Conservation (phyloP, 495 filamentous ascomycete genomes). For the Tuber indicum region DNA sequence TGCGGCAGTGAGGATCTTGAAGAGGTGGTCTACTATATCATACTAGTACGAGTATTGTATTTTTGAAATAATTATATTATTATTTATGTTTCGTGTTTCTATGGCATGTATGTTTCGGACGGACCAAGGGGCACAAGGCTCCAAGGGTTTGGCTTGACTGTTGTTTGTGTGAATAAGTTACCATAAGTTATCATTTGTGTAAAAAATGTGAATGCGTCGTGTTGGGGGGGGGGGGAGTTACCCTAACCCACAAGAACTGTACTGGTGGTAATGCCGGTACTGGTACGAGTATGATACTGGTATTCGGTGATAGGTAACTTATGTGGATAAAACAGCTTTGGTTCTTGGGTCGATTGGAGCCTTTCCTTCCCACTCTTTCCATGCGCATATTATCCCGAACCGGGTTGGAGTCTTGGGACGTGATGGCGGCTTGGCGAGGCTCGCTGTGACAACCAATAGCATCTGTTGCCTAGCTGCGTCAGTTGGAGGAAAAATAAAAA, state of each 20-base stretch:
- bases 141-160: not conserved
- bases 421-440: not conserved
- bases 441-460: not conserved
- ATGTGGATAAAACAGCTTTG: not conserved
- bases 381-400: not conserved
- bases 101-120: no score
- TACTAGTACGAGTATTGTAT: no score
- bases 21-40: no score
- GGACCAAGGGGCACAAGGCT: no score
- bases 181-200: not conserved
- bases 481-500: not conserved
- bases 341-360: not conserved
- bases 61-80: no score
- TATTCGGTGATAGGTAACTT: not conserved
- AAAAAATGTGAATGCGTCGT: not conserved
- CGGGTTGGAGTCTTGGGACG: not conserved
- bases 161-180: not conserved
- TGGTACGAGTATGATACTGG: not conserved
- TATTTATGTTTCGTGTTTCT: no score
- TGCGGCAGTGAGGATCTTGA: no score
- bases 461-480: not conserved
- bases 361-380: not conserved
- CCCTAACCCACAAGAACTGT: not conserved
- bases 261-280: not conserved
- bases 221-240: not conserved